Base-by-base conservation (phyloP, 176 grass and related monocot genomes). In the Phoenix roebelenii region DNA sequence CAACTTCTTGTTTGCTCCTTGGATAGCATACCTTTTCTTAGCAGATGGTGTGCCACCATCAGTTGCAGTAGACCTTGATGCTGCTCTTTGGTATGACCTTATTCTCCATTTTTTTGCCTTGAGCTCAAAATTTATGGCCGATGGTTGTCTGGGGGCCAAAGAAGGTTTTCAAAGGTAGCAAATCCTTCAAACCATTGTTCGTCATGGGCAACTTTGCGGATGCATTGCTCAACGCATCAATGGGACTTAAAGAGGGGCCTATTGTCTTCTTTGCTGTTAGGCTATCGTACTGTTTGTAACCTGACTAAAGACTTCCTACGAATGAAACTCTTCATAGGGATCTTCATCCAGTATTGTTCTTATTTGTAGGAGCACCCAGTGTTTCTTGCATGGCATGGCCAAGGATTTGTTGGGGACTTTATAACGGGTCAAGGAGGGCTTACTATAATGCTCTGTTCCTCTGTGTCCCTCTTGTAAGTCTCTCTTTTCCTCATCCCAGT, bases 1-100 rank as follows among this genome's bases (percentile, higher is more conserved):
- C 63, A 97, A 97, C 81, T 92, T 97, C 81, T 97, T 97, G 80
- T 97, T 97, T 62, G 93, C 93, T 16, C 87, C 87, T 0, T 91
- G 87, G 93, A 83, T 91, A 52, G 76, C 87, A 4, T 88, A 81
- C 71, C 79, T 92, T 15, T 97, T 92, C 63, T 74, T 97, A 14
- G 77, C 59, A 3, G 64, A 70, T 20, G 93, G 78, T 25, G 76
- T 76, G 50, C 93, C 93, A 25, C 60, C 63, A 58, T 76, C 28
- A 9, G 54, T 76, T 7, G 50, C 70, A 0, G 35, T 72, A 28
- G 54, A 69, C 10, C 48, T 66, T 9, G 44, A 15, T 9, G 15
- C 72, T 55, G 71, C 26, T 25, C 23, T 76, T 1, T 86, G 90
- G 90, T 96, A 85, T 71, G 69, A 65, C 18, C 59, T 85, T 23